phyloP scores from a whole-genome alignment of 2,329 filamentous ascomycete genomes.

The Fusarium scirpi region DNA sequence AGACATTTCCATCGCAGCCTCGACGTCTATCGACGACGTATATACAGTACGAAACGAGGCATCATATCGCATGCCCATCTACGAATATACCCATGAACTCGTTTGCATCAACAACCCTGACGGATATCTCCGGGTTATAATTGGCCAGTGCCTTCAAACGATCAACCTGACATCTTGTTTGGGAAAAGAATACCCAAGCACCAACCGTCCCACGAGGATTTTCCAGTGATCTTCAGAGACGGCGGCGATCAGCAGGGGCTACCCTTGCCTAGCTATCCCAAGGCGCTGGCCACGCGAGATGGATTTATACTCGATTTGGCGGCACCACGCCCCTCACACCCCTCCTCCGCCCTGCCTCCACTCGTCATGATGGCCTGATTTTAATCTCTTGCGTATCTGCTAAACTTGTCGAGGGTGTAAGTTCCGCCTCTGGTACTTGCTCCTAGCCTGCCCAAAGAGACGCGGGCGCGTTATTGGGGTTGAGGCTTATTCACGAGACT shows the following conservation, averaged over 20 bases:
- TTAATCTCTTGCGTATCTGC: constrained; percentile 45
- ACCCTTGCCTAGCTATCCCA: constrained; percentile 39
- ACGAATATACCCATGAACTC: constrained; percentile 15
- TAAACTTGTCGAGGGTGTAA: constrained; percentile 36
- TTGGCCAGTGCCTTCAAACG: constrained; percentile 31
- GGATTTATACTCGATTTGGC: constrained; percentile 47
- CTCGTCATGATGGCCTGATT: constrained; percentile 48
- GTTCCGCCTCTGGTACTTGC: constrained; percentile 32
- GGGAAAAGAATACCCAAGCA: constrained; percentile 18
- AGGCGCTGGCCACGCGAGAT: constrained; percentile 49
- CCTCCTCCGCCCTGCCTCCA: constrained; percentile 27
- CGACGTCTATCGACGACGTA: background rate
- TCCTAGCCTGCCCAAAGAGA: constrained; percentile 24
- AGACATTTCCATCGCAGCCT: constrained; percentile 1
- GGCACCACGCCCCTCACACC: constrained; percentile 7
- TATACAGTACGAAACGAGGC: background rate
- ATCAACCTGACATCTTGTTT: constrained; percentile 39
- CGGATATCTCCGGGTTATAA: constrained; percentile 35
- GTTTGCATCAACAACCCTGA: constrained; percentile 39
- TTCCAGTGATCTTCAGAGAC: constrained; percentile 48
- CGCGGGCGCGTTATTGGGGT: constrained; percentile 29
- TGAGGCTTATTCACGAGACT: constrained; percentile 28
- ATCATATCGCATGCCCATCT: constrained; percentile 10
- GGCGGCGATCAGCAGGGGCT: constrained; percentile 48
- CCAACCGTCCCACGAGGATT: constrained; percentile 44